Percentiles rank a stretch among this genome's conserved stretches.
phyloP scores from a whole-genome alignment of 2,329 filamentous ascomycete genomes.

The Stagonosporopsis vannaccii region DNA sequence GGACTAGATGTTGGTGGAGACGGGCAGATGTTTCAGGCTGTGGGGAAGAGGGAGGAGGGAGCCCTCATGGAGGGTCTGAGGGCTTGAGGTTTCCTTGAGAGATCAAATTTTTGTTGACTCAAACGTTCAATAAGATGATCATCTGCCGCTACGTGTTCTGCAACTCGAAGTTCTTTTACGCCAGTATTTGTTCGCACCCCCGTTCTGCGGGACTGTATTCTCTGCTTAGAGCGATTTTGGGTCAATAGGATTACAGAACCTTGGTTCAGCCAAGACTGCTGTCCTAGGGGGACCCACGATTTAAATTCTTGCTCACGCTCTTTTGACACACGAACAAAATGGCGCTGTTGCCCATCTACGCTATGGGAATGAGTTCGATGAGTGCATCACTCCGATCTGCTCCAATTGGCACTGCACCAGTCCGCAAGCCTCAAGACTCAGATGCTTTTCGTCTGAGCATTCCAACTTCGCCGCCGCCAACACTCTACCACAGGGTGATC shows the following conservation, averaged over 20 bases:
- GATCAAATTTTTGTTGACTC: not conserved
- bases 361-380: no score
- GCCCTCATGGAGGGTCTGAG: slow-evolving; percentile 59
- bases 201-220: no score
- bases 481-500: not conserved
- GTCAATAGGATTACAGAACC: not conserved
- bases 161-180: no score
- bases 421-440: no score
- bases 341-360: no score
- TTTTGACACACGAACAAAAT: no score
- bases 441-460: no score
- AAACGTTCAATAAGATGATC: not conserved
- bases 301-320: not conserved
- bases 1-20: slow-evolving; percentile 75
- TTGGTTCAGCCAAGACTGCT: not conserved
- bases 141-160: no score
- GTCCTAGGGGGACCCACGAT: not conserved
- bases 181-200: no score
- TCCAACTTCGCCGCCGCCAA: not conserved
- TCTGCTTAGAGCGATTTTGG: not conserved
- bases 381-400: no score
- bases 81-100: slow-evolving; percentile 25
- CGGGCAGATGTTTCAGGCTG: slow-evolving; percentile 69
- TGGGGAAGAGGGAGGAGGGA: slow-evolving; percentile 75
- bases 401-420: no score